Conservation (phyloP, 169 alveolate genomes). For the Toxoplasma gondii region DNA sequence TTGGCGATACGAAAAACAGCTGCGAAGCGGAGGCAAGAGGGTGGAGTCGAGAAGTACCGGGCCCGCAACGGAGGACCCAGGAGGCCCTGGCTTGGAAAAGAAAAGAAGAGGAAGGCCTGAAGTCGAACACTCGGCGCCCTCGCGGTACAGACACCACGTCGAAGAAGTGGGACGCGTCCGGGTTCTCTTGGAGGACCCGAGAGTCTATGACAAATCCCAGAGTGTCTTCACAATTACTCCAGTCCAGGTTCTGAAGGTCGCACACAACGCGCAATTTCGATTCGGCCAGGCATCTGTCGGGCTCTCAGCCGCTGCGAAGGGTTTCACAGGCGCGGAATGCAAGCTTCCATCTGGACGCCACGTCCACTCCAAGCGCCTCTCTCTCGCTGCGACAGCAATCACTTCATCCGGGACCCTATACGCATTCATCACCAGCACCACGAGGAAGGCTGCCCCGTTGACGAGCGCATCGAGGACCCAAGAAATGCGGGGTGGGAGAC, state of each 20-base stretch:
- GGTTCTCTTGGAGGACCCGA: not conserved
- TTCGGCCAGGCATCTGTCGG: no score
- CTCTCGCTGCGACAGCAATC: not conserved
- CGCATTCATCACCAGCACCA: constrained; percentile 19
- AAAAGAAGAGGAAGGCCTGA: not conserved
- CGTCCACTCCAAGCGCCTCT: not conserved
- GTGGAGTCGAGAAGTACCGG: not conserved
- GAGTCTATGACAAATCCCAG: not conserved
- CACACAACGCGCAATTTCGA: not conserved
- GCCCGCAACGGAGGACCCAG: not conserved
- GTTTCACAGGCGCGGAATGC: not conserved
- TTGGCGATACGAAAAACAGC: not conserved
- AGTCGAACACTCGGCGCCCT: not conserved
- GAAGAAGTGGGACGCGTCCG: not conserved
- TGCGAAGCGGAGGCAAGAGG: not conserved
- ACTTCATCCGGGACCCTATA: not conserved
- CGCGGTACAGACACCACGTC: not conserved
- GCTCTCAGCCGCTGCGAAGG: not conserved
- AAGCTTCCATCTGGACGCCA: not conserved
- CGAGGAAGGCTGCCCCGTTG: not conserved
- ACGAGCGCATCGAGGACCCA: not conserved
- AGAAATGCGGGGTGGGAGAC: not conserved
- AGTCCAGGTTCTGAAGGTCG: not conserved
- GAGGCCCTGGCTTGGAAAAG: not conserved
- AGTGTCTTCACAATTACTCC: not conserved